These are phyloP conservation scores for Abrus pulchellus DNA, from an alignment of 306 rosid species.

Conservation along the genomic window DNA sequence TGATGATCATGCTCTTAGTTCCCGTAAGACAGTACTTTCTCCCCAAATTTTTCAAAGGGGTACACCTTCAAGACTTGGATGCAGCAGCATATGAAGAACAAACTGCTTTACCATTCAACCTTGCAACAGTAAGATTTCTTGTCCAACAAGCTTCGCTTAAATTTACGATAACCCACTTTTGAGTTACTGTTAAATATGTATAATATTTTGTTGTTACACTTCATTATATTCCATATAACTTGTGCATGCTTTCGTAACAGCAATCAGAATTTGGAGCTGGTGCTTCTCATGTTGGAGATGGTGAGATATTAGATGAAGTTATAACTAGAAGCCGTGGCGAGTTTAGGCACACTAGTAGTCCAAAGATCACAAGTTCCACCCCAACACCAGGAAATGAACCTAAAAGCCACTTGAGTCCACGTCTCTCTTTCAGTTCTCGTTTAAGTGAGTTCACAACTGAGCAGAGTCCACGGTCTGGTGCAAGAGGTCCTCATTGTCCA, in stretches of 20 bases:
- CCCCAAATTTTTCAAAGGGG: conserved; percentile 91
- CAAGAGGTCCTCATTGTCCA: conserved; percentile 73
- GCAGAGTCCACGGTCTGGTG: conserved; percentile 74
- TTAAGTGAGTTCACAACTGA: conserved; percentile 62
- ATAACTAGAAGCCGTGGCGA: conserved; percentile 96
- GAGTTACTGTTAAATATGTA: not conserved
- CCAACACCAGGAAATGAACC: conserved; percentile 70
- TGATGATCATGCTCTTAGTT: conserved; percentile 96
- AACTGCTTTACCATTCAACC: conserved; percentile 76
- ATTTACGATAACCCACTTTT: not conserved
- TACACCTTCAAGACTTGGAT: conserved; percentile 95
- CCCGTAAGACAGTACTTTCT: conserved; percentile 89
- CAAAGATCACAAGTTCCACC: conserved; percentile 82
- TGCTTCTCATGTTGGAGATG: conserved; percentile 69
- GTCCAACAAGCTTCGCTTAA: not conserved
- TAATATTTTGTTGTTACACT: not conserved
- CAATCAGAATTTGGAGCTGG: conserved; percentile 79
- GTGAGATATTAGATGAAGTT: conserved; percentile 85
- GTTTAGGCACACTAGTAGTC: conserved; percentile 83
- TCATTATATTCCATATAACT: not conserved
- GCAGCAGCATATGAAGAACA: conserved; percentile 97
- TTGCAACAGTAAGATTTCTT: conserved; percentile 71
- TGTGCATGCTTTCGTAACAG: conserved; percentile 56
- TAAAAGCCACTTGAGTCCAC: conserved; percentile 66
- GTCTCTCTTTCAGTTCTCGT: conserved; percentile 65